These are phyloP conservation scores for Plasmodium adleri DNA, from an alignment of 169 alveolate species.

Conservation along the genomic window DNA sequence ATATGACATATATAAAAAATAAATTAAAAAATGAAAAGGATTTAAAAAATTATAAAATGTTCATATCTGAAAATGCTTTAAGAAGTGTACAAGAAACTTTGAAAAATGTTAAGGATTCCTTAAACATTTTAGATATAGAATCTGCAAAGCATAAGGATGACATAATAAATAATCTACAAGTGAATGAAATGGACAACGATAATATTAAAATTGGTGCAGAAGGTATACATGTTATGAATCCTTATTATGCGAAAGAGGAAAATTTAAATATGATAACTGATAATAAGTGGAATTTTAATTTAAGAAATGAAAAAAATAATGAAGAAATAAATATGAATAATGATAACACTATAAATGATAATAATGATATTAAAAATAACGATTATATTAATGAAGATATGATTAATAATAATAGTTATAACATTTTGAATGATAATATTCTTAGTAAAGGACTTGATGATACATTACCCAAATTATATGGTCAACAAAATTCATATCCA, in stretches of 20 bases:
- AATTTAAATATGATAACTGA: neutral
- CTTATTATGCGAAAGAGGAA: neutral
- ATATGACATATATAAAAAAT: constrained; percentile 72
- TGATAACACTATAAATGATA: neutral
- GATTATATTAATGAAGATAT: neutral
- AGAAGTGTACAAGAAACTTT: constrained; percentile 81
- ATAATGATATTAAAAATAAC: neutral
- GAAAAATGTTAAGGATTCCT: constrained; percentile 77
- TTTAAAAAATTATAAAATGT: constrained; percentile 71
- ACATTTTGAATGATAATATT: neutral
- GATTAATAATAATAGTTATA: neutral
- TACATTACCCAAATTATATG: constrained; percentile 56
- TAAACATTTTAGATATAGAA: constrained; percentile 73
- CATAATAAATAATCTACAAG: neutral
- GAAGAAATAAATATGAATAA: neutral
- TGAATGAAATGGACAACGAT: neutral
- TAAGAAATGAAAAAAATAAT: neutral
- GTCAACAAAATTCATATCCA: constrained; percentile 70
- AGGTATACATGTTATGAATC: constrained; percentile 3
- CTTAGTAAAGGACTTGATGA: constrained; percentile 29
- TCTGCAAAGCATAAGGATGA: constrained; percentile 5
- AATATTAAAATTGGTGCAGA: neutral
- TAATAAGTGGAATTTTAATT: too few species aligned
- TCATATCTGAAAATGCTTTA: constrained; percentile 69
- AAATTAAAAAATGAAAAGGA: constrained; percentile 70